Evolutionary conservation across 2,329 filamentous ascomycete genomes (phyloP).

Genomic region (Penicillium psychrosexuale): DNA sequence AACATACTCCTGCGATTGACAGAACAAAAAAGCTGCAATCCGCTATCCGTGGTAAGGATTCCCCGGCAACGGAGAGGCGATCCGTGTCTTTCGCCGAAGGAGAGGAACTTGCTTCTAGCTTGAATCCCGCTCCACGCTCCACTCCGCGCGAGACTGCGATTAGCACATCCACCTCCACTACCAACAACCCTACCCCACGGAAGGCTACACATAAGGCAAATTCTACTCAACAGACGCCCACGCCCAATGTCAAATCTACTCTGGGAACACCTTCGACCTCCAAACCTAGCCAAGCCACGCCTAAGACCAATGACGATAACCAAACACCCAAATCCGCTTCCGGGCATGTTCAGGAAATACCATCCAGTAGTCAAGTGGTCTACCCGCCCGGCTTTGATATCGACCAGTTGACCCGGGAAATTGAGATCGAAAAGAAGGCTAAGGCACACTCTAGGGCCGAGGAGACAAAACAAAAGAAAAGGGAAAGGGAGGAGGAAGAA

Average conservation of each 20-base stretch:
- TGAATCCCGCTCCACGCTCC: not conserved
- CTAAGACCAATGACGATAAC: not conserved
- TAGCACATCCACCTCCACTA: not conserved
- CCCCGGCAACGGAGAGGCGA: conserved; percentile 18
- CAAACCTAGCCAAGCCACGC: not conserved
- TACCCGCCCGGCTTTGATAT: not conserved
- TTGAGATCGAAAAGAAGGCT: not conserved
- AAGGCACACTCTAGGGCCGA: not conserved
- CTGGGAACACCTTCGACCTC: not conserved
- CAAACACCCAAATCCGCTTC: not conserved
- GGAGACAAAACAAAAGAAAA: not conserved
- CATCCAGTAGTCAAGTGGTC: not conserved
- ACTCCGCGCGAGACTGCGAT: not conserved
- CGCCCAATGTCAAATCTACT: not conserved
- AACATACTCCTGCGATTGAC: conserved; percentile 13
- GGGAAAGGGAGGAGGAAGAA: not conserved
- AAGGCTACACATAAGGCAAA: not conserved
- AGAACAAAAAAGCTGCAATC: conserved; percentile 20
- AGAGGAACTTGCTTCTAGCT: conserved; percentile 11
- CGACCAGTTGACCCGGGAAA: not conserved
- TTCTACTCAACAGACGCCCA: not conserved
- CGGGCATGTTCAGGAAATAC: not conserved
- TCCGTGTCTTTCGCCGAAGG: conserved; percentile 30
- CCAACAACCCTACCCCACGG: not conserved
- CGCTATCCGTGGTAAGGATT: conserved; percentile 25